A percentile compares a stretch with the other conserved stretches of the same genome.
These are phyloP conservation scores for Fusarium sulawesiense DNA, from an alignment of 2,329 filamentous ascomycete species.

Conservation along the genomic window DNA sequence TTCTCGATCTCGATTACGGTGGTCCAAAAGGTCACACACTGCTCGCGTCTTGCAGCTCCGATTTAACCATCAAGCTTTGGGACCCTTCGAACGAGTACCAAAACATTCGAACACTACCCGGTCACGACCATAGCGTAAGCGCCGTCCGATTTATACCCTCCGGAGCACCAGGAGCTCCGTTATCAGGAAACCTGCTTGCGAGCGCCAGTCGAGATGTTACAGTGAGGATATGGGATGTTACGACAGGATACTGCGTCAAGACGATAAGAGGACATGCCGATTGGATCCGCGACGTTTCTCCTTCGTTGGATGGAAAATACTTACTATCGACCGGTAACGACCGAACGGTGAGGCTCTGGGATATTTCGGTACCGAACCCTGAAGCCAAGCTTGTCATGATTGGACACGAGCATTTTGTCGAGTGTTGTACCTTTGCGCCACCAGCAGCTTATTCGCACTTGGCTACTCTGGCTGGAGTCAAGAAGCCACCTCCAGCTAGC, in stretches of 20 bases:
- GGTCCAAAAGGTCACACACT: conserved; percentile 73
- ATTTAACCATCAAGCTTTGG: conserved; percentile 95
- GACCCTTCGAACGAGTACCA: conserved; percentile 93
- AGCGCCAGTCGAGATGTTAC: conserved; percentile 88
- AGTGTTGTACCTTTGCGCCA: conserved; percentile 89
- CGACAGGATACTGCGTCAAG: conserved; percentile 90
- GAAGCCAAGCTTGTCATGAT: conserved; percentile 84
- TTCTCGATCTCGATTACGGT: conserved; percentile 90
- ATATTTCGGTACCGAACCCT: conserved; percentile 71
- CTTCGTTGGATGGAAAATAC: conserved; percentile 84
- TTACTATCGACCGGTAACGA: conserved; percentile 87
- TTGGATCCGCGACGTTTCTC: conserved; percentile 91
- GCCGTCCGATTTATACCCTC: conserved; percentile 89
- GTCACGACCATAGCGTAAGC: conserved; percentile 92
- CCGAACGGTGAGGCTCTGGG: conserved; percentile 85
- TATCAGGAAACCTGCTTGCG: conserved; percentile 86
- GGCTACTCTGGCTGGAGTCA: conserved; percentile 80
- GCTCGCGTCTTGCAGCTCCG: conserved; percentile 79
- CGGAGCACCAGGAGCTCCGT: conserved; percentile 79
- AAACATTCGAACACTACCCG: conserved; percentile 89
- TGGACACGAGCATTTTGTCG: conserved; percentile 86
- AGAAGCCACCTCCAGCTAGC: conserved; percentile 79
- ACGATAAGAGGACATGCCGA: conserved; percentile 87
- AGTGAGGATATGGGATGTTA: conserved; percentile 90
- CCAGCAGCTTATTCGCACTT: conserved; percentile 81